Base-by-base conservation (phyloP, 2,329 filamentous ascomycete genomes). In the Ilyonectria sp. region DNA sequence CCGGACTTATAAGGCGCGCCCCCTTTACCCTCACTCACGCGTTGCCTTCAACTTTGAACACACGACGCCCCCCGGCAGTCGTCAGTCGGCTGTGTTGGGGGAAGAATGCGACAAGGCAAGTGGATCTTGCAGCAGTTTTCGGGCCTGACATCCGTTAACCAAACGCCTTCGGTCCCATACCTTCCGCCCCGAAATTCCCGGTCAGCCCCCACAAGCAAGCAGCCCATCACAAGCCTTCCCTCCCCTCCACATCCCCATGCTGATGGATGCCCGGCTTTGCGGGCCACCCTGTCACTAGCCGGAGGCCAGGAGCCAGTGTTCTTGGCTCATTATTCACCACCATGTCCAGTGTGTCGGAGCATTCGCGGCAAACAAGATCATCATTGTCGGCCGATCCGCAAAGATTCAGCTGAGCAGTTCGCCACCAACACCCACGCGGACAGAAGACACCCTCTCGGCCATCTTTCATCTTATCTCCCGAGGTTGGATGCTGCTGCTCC, bases 171-270 rank as follows among this genome's bases (percentile, higher is more conserved):
- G 63, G 59, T 43, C 60, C 52, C 63, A 55, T 64, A 64, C 55
- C 56, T 57, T 73, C 74, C 74, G 74, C 72, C 74, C 74, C 74
- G 74, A 76, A 74, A 71, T 72, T 71, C 70, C 74, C 74, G 74
- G 70, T 60, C 61, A 53, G 60, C 65, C 72, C 70, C 74, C 71
- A 74, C 69, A 74, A 58, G 55, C 33, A 33, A 47, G 3, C 43
- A 21, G 9, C 37, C 60, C 65, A 50, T 50, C 49, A 65, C 49
- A 56, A 54, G 40, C 43, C 17, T 29, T 15, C n/a, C 23, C 59
- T 44, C 59, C 54, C 54, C 65, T 58, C 49, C 60, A 55, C 43
- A 60, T 71, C 40, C 44, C 13, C 57, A 67, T 68, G 46, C 55
- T 63, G 60, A 71, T 68, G 72, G 64, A 46, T 69, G 62, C 55